Conservation (phyloP, 1,284 basidiomycete species). For the Ceratobasidium theobromae region DNA sequence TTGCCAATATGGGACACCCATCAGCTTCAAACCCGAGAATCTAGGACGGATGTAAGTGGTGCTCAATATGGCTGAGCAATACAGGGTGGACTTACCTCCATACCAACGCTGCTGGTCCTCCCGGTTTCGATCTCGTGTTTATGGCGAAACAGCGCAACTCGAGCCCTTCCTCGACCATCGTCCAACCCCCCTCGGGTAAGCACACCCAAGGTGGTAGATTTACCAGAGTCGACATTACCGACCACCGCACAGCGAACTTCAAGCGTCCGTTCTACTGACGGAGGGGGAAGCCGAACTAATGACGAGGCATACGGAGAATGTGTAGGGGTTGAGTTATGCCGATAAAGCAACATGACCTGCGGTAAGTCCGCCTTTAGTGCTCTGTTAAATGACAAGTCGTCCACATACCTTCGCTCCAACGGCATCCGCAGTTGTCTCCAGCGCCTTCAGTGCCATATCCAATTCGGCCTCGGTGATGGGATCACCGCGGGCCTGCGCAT, state of each 20-base stretch:
- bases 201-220: slow-evolving; percentile 91
- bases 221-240: slow-evolving; percentile 85
- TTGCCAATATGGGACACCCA: slow-evolving; percentile 75
- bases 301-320: slow-evolving; percentile 58
- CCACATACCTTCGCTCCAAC: slow-evolving; percentile 40
- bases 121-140: slow-evolving; percentile 98
- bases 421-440: slow-evolving; percentile 36
- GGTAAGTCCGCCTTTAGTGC: neutral
- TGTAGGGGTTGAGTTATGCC: slow-evolving; percentile 38
- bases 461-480: slow-evolving; percentile 65
- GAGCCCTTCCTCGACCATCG: slow-evolving; percentile 91
- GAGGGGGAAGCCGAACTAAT: slow-evolving; percentile 69
- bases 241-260: slow-evolving; percentile 96
- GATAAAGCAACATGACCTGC: slow-evolving; percentile 14
- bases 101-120: slow-evolving; percentile 90
- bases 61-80: too few relatives aligned
- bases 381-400: slow-evolving; percentile 30
- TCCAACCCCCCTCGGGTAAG: slow-evolving; percentile 83
- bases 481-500: slow-evolving; percentile 39
- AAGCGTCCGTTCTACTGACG: slow-evolving; percentile 67
- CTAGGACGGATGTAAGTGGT: slow-evolving; percentile 45
- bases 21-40: slow-evolving; percentile 81
- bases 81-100: slow-evolving; percentile 77
- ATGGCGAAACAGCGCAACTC: slow-evolving; percentile 91
- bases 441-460: slow-evolving; percentile 50